Base-by-base conservation (phyloP, 2,329 filamentous ascomycete species). In the Westerdykella aurantiaca region DNA sequence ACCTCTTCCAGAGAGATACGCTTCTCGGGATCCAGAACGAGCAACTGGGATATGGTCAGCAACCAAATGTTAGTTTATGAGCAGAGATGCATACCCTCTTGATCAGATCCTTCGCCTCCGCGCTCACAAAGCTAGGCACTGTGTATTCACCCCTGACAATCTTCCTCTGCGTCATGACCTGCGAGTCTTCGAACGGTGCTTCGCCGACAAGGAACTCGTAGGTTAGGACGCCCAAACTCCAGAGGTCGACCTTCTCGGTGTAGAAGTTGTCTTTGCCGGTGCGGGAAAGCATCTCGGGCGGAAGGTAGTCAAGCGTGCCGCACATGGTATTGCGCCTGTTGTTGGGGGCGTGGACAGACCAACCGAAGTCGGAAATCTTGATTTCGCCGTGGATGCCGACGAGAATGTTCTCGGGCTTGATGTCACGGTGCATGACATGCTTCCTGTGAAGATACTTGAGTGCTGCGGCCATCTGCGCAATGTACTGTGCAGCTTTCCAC, bases 281-380 rank as follows among this genome's bases (percentile, higher is more conserved):
- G 13, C 83, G 80, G 68, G 85, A 87, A 68, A 97, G 80, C 93
- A 98, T 98, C 81, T 98, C 93, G 4, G 93, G 93, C 3, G 93
- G 93, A 13, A 98, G 80, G 68, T 98, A 98, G 71, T 98, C 93
- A 34, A 97, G 80, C 14, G 93, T 98, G 51, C 93, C 93, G 67
- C 93, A 98, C 81, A 97, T 90, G 44, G 93, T 98, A 62, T 90
- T 85, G 49, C 93, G 79, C 56, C 93, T 77, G 72, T 91, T 94
- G 69, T 95, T 96, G 22, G 93, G 93, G 5, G 93, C 93, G 69
- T 98, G 93, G 4, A 97, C 93, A 65, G 87, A 94, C 93, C 93
- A 98, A 39, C 93, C 91, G 62, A 97, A 98, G 69, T 98, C 93
- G 4, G 88, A 94, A 61, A 98, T 90, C 71, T 98, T 98, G 72